Percentiles rank a stretch among this genome's conserved stretches.
phyloP scores from a whole-genome alignment of 148 eudicot species.

The Euryodendron excelsum region DNA sequence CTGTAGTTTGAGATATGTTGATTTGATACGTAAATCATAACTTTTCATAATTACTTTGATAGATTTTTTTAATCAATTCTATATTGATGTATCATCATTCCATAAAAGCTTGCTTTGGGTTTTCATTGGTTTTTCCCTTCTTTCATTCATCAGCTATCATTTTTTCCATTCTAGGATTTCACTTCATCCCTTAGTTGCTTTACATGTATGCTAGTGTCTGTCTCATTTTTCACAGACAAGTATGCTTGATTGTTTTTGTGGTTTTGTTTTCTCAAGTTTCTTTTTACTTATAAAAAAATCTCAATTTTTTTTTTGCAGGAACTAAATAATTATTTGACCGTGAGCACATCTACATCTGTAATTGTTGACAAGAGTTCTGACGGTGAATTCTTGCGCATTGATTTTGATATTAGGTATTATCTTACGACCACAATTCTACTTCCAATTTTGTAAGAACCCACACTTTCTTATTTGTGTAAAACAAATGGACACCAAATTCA shows the following conservation, averaged over 20 bases:
- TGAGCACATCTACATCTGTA: slow-evolving; percentile 74
- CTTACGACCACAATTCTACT: not conserved
- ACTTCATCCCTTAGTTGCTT: not conserved
- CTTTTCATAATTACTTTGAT: not conserved
- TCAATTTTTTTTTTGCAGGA: slow-evolving; percentile 54
- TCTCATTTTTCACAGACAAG: not conserved
- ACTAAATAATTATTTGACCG: slow-evolving; percentile 62
- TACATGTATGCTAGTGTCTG: not conserved
- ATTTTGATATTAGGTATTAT: slow-evolving; percentile 73
- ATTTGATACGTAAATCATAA: not conserved
- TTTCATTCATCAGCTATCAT: not conserved
- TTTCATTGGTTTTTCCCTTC: not conserved
- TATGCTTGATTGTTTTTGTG: slow-evolving; percentile 9
- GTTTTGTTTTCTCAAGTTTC: slow-evolving; percentile 8
- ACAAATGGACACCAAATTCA: not conserved
- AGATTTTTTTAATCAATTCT: not conserved
- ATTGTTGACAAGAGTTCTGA: slow-evolving; percentile 85
- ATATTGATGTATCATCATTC: not conserved
- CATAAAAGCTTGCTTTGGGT: not conserved
- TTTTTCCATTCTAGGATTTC: not conserved
- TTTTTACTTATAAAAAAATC: slow-evolving; percentile 14
- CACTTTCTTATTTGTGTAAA: not conserved
- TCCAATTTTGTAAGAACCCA: not conserved
- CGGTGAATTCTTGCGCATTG: slow-evolving; percentile 81
- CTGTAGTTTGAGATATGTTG: not conserved